phyloP scores from a whole-genome alignment of 805 yeast species.

The Sugiyamaella mastotermitis region DNA sequence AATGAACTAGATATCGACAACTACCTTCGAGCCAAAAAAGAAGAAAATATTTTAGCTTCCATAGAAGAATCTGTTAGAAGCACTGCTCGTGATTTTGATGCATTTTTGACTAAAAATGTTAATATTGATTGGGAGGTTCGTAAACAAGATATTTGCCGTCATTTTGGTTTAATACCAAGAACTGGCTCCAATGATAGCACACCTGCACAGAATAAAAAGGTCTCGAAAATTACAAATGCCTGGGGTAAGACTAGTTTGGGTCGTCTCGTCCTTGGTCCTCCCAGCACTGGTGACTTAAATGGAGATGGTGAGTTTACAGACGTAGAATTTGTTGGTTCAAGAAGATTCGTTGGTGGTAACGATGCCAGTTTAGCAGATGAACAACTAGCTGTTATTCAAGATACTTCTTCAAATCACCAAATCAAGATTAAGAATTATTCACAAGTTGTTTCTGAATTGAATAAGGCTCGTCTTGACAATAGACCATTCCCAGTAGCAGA shows the following conservation, averaged over 20 bases:
- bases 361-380: neutral
- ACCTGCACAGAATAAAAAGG: neutral
- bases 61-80: slow-evolving; percentile 71
- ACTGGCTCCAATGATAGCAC: neutral
- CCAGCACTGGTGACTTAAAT: slow-evolving; percentile 18
- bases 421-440: slow-evolving; percentile 49
- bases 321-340: slow-evolving; percentile 18
- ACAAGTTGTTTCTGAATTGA: slow-evolving; percentile 60
- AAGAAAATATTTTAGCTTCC: slow-evolving; percentile 73
- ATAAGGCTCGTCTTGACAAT: slow-evolving; percentile 57
- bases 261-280: slow-evolving; percentile 31
- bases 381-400: slow-evolving; percentile 3
- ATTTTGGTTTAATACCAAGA: slow-evolving; percentile 49
- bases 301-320: slow-evolving; percentile 24
- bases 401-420: slow-evolving; percentile 9
- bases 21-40: slow-evolving; percentile 63
- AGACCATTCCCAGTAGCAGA: slow-evolving; percentile 51
- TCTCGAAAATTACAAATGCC: slow-evolving; percentile 5
- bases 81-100: slow-evolving; percentile 80
- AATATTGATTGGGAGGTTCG: slow-evolving; percentile 80
- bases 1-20: slow-evolving; percentile 34
- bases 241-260: slow-evolving; percentile 33
- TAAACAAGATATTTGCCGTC: slow-evolving; percentile 65
- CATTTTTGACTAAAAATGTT: slow-evolving; percentile 63
- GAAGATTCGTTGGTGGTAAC: neutral